Base-by-base conservation (phyloP, 495 filamentous ascomycete species). In the Penicillium lagena region DNA sequence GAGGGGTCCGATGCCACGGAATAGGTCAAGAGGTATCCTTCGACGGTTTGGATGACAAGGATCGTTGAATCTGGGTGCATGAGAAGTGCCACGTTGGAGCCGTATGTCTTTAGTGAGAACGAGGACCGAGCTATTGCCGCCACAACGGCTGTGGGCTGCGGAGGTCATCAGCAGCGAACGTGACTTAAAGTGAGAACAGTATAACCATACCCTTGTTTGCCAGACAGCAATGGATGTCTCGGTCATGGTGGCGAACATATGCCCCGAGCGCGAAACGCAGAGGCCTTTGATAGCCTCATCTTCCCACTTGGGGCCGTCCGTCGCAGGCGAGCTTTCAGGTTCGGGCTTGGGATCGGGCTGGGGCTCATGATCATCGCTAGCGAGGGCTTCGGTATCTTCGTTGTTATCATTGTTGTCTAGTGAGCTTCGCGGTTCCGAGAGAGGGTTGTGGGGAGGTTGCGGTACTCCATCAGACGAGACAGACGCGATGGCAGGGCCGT, bases 21-120 rank as follows among this genome's bases (percentile, higher is more conserved):
- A 58, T 97, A 99, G 17, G 89, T 99, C 47, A 99, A 89, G 17
- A 99, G 77, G 51, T 86, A 97, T 40, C 90, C 90, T 39, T 85
- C 67, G 31, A 79, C 76, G 2, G 94, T 97, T 53, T 95, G 90
- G n/a, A 96, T 80, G 35, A 95, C 88, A 39, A 95, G 79, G 34
- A 96, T 93, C 38, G 85, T 82, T 15, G 87, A 89, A 63, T 97
- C 93, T 0, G 94, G 94, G 43, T 90, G 86, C 46, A 99, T 79
- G 12, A 95, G 72, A 37, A 99, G 76, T 35, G 85, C 81, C 12
- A 83, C 77, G 63, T 95, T 96, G 9, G 81, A 70, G 14, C 94
- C 94, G 58, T 99, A 97, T 11, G 82, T 83, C 49, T 76, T 72
- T 34, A 97, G 58, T 0, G 94, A 97, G 39, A 78, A 64, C 14